Percentiles rank a stretch among this genome's conserved stretches.
These are phyloP conservation scores for Chaetomiaceae sp. DNA, from an alignment of 2,329 filamentous ascomycete species.

Conservation along the genomic window DNA sequence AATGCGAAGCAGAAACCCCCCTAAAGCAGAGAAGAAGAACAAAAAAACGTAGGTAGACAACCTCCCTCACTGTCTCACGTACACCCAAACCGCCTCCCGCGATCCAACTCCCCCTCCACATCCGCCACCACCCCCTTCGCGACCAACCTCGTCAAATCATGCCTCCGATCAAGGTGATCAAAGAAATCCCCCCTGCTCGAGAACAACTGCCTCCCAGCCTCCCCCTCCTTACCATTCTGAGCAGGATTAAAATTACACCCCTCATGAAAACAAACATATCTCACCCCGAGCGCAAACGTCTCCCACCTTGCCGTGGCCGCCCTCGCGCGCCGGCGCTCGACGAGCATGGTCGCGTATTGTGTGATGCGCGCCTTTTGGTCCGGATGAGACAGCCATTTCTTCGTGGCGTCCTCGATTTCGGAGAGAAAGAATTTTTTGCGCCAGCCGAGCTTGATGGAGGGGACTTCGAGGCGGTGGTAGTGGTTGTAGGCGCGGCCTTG, in stretches of 20 bases:
- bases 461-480: constrained; percentile 26
- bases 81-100: constrained; percentile 24
- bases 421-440: constrained; percentile 19
- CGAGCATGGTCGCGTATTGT: constrained; percentile 21
- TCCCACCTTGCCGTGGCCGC: constrained; percentile 25
- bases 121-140: constrained; percentile 16
- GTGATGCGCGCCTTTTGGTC: constrained; percentile 13
- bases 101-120: constrained; percentile 24
- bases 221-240: not conserved
- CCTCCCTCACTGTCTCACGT: not conserved
- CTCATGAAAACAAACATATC: constrained; percentile 23
- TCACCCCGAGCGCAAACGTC: constrained; percentile 25
- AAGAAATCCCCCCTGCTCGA: constrained; percentile 24
- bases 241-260: no score
- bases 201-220: constrained; percentile 8
- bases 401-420: constrained; percentile 24
- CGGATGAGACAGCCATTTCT: constrained; percentile 16
- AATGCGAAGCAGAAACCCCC: not conserved
- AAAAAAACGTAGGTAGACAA: not conserved
- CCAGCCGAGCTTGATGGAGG: constrained; percentile 21
- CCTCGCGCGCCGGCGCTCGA: constrained; percentile 18
- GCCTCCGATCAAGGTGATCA: constrained; percentile 24
- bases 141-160: constrained; percentile 17
- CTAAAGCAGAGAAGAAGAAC: not conserved
- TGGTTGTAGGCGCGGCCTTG: constrained; percentile 19